phyloP scores from a whole-genome alignment of 108 stramenopile genomes.

The Cyclotella cryptica region DNA sequence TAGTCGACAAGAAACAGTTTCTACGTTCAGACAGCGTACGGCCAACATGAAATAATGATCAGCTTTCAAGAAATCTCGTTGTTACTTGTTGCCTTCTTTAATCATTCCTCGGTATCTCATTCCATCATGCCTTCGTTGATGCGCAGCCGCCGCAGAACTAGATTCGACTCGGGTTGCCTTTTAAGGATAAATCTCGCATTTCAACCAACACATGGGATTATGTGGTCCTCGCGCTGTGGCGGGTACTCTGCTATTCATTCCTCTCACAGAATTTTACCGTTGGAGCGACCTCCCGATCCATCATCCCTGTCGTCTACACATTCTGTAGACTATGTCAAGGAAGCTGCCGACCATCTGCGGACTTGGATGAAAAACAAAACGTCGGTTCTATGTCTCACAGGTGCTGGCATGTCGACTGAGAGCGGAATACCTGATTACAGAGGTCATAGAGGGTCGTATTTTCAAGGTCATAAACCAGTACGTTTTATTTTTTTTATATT shows the following conservation, averaged over 20 bases:
- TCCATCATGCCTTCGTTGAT: background rate
- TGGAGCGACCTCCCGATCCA: conserved; percentile 49
- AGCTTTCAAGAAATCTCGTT: background rate
- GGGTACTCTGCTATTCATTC: conserved; percentile 30
- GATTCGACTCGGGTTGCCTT: background rate
- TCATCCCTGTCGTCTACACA: conserved; percentile 27
- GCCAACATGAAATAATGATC: background rate
- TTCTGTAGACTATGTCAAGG: conserved; percentile 8
- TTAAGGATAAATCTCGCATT: background rate
- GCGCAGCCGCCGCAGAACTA: background rate
- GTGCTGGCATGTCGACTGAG: conserved; percentile 96
- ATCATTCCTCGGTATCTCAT: background rate
- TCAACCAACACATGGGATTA: background rate
- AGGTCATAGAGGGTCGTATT: conserved; percentile 93
- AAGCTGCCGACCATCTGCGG: conserved; percentile 13
- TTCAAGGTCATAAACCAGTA: conserved; percentile 91
- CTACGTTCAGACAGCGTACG: too few relatives aligned
- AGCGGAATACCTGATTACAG: conserved; percentile 98
- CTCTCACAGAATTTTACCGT: conserved; percentile 38
- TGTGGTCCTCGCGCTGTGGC: background rate
- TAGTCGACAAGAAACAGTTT: too few relatives aligned
- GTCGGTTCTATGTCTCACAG: conserved; percentile 82
- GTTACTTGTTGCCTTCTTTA: background rate
- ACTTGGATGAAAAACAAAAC: conserved; percentile 65
- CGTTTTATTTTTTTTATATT: background rate